Percentiles rank a stretch among this genome's conserved stretches.
phyloP scores from a whole-genome alignment of 306 rosid genomes.

The Acmispon strigosus region DNA sequence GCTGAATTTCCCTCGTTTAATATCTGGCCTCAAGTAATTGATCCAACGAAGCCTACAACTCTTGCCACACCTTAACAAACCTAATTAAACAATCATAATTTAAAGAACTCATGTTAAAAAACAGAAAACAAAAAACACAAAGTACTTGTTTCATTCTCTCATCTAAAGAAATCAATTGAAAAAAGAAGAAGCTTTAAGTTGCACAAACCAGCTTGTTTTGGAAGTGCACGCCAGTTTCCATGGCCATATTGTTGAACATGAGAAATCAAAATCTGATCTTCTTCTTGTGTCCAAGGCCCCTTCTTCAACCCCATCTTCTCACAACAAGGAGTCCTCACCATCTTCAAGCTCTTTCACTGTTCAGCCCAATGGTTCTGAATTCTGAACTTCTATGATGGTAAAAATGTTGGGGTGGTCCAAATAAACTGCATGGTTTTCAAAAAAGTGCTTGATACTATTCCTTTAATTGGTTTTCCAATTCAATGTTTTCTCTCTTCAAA shows the following conservation, averaged over 20 bases:
- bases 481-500: not conserved
- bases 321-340: constrained; percentile 83
- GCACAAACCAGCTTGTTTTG: constrained; percentile 65
- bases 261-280: constrained; percentile 54
- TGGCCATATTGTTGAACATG: constrained; percentile 50
- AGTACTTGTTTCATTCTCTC: not conserved
- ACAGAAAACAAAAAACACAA: not conserved
- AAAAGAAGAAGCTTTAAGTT: not conserved
- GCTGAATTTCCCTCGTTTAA: constrained; percentile 76
- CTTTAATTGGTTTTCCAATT: not conserved
- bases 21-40: constrained; percentile 72
- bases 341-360: not conserved
- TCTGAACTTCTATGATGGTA: not conserved
- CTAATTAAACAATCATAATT: constrained; percentile 24
- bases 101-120: not conserved
- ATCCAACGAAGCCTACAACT: constrained; percentile 88
- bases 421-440: constrained; percentile 22
- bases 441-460: not conserved
- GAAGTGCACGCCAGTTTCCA: constrained; percentile 88
- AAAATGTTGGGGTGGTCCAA: constrained; percentile 9
- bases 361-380: not conserved
- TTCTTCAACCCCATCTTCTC: constrained; percentile 73
- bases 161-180: not conserved
- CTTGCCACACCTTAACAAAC: constrained; percentile 78
- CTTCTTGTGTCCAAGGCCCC: constrained; percentile 81